Percentiles rank a stretch among this genome's conserved stretches.
phyloP scores from a whole-genome alignment of 257 asterid genomes.

The Solanum appendiculatum region DNA sequence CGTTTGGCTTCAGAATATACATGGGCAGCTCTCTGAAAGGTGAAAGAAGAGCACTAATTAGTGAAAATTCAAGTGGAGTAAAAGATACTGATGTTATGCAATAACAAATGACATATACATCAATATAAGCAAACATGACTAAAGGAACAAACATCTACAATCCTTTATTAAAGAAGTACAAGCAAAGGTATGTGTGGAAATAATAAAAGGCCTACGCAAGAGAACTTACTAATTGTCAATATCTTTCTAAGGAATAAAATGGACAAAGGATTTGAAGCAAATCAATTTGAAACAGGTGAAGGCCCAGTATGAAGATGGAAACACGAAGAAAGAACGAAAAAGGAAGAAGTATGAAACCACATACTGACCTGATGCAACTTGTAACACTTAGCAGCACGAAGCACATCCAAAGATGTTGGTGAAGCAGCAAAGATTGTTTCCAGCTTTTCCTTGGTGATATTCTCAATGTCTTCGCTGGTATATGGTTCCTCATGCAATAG shows the following conservation, averaged over 20 bases:
- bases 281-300: neutral
- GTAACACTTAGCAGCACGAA: constrained; percentile 66
- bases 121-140: neutral
- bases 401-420: constrained; percentile 80
- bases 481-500: constrained; percentile 69
- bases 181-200: neutral
- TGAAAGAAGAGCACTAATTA: neutral
- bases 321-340: neutral
- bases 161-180: neutral
- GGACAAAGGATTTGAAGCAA: neutral
- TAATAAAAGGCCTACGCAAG: neutral
- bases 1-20: constrained; percentile 94
- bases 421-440: constrained; percentile 52
- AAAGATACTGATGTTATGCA: neutral
- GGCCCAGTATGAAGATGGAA: neutral
- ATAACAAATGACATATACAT: neutral
- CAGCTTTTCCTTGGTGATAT: constrained; percentile 44
- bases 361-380: constrained; percentile 74
- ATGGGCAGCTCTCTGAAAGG: constrained; percentile 83
- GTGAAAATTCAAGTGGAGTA: neutral
- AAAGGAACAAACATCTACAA: neutral
- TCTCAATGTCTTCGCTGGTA: constrained; percentile 62
- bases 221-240: neutral
- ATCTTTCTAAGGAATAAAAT: neutral
- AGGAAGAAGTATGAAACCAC: neutral